Base-by-base conservation (phyloP, 768 basidiomycete genomes). In the Tephrocybe sp. region DNA sequence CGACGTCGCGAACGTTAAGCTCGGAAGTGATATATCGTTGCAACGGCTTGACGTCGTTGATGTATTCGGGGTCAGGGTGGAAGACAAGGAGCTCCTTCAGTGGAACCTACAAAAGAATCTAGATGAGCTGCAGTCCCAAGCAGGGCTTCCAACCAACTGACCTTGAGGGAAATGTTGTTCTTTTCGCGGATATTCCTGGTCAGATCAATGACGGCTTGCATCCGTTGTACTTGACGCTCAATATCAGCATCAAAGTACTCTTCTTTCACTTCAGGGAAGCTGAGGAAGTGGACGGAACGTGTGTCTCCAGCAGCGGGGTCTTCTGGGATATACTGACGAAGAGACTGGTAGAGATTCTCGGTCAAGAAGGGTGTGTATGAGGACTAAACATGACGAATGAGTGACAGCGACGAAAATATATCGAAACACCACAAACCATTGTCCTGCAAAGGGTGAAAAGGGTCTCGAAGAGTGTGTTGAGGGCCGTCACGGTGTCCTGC, bases 331-430 rank as follows among this genome's bases (percentile, higher is more conserved):
- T 83, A 96, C n/a, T 74, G 74, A 40, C 85, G 83, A 34, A 98
- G 78, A 28, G 90, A 84, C 66, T 98, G 97, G 68, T 98, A 98
- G 54, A 98, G 76, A 70, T 87, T 97, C 70, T 99, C 97, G 6
- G 94, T 95, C 66, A 98, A 75, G 83, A 98, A 98, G 0, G 97
- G 97, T 8, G 95, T 98, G 71, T 97, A 99, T 7, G 97, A 95
- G 1, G 96, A 96, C 95, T 96, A 3, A n/a, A 2, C 5, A 9
- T 14, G 10, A 14, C 26, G 39, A 32, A 28, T 54, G 10, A 56
- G 53, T 49, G 17, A 17, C 25, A 28, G 41, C 17, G 9, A 30
- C 9, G 44, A 51, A 14, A 44, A 44, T 26, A 30, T 20, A n/a
- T 41, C 23, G 44, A 5, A 26, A 33, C n/a, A 36, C 48, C 38